Evolutionary conservation across 208 protist genomes (phyloP), one percentile per base, ranked within the genome.

Genomic region (Crithidia mellificae): DNA sequence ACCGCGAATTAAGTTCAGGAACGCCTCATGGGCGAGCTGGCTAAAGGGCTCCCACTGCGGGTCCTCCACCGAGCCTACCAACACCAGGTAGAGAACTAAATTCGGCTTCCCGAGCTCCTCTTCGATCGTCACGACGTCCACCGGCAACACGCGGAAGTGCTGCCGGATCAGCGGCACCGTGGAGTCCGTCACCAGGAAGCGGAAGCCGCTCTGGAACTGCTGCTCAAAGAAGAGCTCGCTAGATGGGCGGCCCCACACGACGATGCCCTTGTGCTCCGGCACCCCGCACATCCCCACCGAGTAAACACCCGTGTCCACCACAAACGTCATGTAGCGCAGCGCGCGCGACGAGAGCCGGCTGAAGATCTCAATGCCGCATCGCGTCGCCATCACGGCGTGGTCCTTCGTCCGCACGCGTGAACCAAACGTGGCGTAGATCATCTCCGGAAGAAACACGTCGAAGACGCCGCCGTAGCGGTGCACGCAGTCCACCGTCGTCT

Each of bases 221-320:
- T 77, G 59, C 12, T 71, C 39, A 43, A 72, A 56, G 6, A 79
- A 39, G 2, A 85, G 67, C 34, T 70, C 69, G 5, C 54, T 54
- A 8, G 62, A 70, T 1, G 61, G 59, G 8, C 71, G 52, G 8
- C 68, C 74, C 69, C 63, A 83, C 50, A 85, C 22, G 4, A 83
- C 79, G 39, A 79, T 51, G 51, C 69, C 77, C 14, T 75, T 70
- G 43, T 63, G 71, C 49, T 81, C 67, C 19, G 73, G 73, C 20
- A 77, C 55, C 6, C 83, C 73, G 47, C 73, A 81, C 19, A 83
- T 57, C 7, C 70, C 77, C 29, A 72, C 66, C 41, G 61, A 32
- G 62, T 65, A 85, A 17, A 78, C 65, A 39, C 83, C 77, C 4
- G 57, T 71, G 57, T 83, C 79, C 12, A 85, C 68, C 15, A 85